Evolutionary conservation across 2,329 filamentous ascomycete genomes (phyloP).

Genomic region (Diaporthe capsici): DNA sequence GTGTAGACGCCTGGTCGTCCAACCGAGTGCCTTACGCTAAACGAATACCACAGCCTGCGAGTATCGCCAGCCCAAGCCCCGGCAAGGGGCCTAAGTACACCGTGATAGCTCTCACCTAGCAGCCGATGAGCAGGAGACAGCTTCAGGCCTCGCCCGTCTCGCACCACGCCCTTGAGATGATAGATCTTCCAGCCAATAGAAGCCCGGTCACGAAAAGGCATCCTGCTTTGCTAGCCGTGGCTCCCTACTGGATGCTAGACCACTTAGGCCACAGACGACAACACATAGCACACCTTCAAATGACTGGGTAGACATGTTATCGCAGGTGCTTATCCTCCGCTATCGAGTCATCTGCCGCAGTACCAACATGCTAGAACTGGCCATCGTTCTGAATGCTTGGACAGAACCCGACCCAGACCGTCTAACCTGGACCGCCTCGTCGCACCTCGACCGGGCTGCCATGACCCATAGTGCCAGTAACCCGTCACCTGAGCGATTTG

Average conservation of each 20-base stretch:
- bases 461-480: not conserved
- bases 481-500: not conserved
- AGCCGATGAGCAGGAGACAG: not conserved
- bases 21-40: not conserved
- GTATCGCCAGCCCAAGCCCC: not conserved
- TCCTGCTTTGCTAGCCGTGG: not conserved
- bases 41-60: not conserved
- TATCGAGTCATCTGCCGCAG: not conserved
- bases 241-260: not conserved
- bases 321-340: too few species aligned
- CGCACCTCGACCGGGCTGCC: not conserved
- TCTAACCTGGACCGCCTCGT: too few species aligned
- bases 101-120: not conserved
- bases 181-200: not conserved
- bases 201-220: not conserved
- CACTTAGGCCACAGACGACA: not conserved
- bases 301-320: not conserved
- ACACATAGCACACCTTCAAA: not conserved
- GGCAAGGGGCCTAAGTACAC: not conserved
- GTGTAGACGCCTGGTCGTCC: not conserved
- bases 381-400: not conserved
- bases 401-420: not conserved
- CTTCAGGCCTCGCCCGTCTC: too few species aligned
- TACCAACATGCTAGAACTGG: not conserved
- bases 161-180: not conserved